Base-by-base conservation (phyloP, 2,329 filamentous ascomycete species). In the Aspergillus sp. region DNA sequence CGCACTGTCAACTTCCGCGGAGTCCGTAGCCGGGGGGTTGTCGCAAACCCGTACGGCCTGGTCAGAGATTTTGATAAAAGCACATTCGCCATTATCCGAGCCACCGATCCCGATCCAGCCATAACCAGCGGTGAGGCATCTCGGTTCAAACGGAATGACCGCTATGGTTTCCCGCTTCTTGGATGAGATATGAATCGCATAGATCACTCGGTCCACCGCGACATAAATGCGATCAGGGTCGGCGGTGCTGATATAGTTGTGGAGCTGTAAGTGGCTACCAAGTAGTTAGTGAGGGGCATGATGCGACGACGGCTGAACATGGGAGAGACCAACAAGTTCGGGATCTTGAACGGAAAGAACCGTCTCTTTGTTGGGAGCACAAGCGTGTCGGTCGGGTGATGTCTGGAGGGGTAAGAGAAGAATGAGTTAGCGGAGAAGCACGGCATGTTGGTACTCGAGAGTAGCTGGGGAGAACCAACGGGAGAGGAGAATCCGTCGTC, bases 51-150 rank as follows among this genome's bases (percentile, higher is more conserved):
- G 73, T 72, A 63, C 55, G 67, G 66, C 65, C 51, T 57, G 55
- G 45, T 72, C 65, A 56, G 70, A 63, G 41, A 92, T 77, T 60
- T 82, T 85, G 64, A 96, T 88, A 50, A 91, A 86, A 25, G 89
- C 87, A 67, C 96, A 96, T 67, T 95, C 88, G 52, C 94, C 94
- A 59, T 85, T 84, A 64, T 96, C 88, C 54, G 81, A 80, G 38
- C 93, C 93, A 44, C 93, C 94, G 44, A 92, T 89, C 64, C 90
- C 96, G 34, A 97, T 81, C 88, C 90, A 97, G 48, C 91, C 91
- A 64, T 89, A 83, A 49, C 86, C 87, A 6, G 90, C 88, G n/a
- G 90, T 88, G 5, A 97, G 83, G 71, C 93, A 97, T 74, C 89
- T 84, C n/a, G 92, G 82, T 53, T 84, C 80, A 47, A 86, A 94